Evolutionary conservation across 805 yeast species (phyloP).

Genomic region (Candida silvicultrix): DNA sequence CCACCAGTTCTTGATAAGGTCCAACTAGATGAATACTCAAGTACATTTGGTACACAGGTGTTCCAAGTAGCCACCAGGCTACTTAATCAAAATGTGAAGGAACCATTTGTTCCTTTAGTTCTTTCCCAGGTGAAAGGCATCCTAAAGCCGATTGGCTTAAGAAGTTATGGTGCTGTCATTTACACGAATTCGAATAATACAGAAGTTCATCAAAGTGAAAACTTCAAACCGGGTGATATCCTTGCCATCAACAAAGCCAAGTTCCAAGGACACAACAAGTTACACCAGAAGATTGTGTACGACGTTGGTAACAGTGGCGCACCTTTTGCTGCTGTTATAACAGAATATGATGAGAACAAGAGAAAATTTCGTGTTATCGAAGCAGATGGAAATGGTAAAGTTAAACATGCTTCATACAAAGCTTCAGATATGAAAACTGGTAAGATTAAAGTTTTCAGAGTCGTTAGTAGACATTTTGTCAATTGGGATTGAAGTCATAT

Average conservation of each 20-base stretch:
- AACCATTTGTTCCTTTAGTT: slow-evolving; percentile 29
- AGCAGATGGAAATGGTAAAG: slow-evolving; percentile 40
- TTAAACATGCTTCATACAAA: slow-evolving; percentile 57
- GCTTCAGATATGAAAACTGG: slow-evolving; percentile 75
- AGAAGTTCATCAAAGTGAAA: slow-evolving; percentile 47
- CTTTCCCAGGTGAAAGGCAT: slow-evolving; percentile 33
- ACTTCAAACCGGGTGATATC: slow-evolving; percentile 79
- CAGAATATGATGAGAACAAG: slow-evolving; percentile 70
- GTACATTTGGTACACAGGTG: slow-evolving; percentile 45
- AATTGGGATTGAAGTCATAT: slow-evolving; percentile 76
- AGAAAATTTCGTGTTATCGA: slow-evolving; percentile 65
- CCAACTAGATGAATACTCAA: slow-evolving; percentile 41
- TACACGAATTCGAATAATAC: slow-evolving; percentile 49
- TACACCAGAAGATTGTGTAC: slow-evolving; percentile 49
- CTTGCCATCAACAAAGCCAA: slow-evolving; percentile 69
- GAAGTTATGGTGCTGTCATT: slow-evolving; percentile 68
- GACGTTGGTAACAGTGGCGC: slow-evolving; percentile 50
- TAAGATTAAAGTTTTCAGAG: slow-evolving; percentile 71
- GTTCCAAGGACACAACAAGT: slow-evolving; percentile 58
- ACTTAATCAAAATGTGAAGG: slow-evolving; percentile 20
- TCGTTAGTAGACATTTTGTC: slow-evolving; percentile 64
- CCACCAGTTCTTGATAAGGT: slow-evolving; percentile 43
- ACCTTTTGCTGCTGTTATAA: slow-evolving; percentile 56
- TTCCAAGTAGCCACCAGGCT: slow-evolving; percentile 36
- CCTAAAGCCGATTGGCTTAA: slow-evolving; percentile 54